Base-by-base conservation (phyloP, 345 rosid genomes). In the Rhizophora apiculata region DNA sequence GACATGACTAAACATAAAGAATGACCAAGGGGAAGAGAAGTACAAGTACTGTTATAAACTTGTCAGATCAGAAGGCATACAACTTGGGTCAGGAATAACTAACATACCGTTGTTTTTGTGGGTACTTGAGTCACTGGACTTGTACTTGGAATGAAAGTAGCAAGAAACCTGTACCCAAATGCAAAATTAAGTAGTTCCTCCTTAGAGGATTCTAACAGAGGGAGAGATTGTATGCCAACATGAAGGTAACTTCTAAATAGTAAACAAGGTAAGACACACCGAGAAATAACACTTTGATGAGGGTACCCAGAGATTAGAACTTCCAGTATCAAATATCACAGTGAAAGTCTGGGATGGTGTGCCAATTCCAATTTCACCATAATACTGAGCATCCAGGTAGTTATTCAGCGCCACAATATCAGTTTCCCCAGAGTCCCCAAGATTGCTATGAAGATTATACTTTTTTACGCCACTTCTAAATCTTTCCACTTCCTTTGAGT, bases 301-400 rank as follows among this genome's bases (percentile, higher is more conserved):
- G 37, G 80, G 80, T 3, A 77, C 73, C 80, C 80, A 77, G 37
- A 77, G 76, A 64, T 77, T 77, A 7, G 80, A 77, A 55, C 80
- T 77, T 63, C 80, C 80, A 1, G 80, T 77, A 62, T 77, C 80
- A 53, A 77, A 77, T 19, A 77, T 49, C 49, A 77, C 76, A 2
- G 72, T 72, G 67, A 77, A 77, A 48, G 80, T 72, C 32, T 77
- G 80, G 16, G 80, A 19, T 36, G 80, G 73, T 7, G 70, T 67
- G 26, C 80, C 80, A 37, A 77, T 63, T 21, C 63, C 70, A 55
- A 77, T 77, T 60, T 77, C 80, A 39, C 80, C 80, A 53, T 63
- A 77, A 31, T 77, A 77, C 70, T 77, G 80, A 63, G 80, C 70
- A 19, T 77, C 76, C 69, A 77, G 60, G 62, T 77, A 77, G 63